These are phyloP conservation scores for Lactifluus piperatus DNA, from an alignment of 768 basidiomycete genomes.

Conservation along the genomic window DNA sequence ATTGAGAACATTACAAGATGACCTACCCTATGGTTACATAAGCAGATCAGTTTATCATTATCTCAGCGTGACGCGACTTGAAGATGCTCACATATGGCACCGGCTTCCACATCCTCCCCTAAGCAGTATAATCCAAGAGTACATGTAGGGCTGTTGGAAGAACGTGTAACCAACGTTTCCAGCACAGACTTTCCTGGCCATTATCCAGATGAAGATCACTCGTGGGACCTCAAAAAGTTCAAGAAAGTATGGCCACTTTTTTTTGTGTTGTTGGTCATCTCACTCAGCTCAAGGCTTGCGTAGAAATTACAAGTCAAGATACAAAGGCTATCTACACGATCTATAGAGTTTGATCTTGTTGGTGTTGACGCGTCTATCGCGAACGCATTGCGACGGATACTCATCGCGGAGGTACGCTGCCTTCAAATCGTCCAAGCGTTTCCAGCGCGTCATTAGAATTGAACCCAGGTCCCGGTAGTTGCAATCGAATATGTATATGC, in stretches of 20 bases:
- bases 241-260: slow-evolving; percentile 60
- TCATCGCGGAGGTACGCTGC: slow-evolving; percentile 82
- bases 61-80: no score
- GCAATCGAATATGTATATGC: slow-evolving; percentile 87
- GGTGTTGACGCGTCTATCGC: slow-evolving; percentile 95
- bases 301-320: slow-evolving; percentile 70
- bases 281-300: slow-evolving; percentile 27
- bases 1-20: no score
- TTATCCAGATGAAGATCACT: slow-evolving; percentile 73
- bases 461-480: slow-evolving; percentile 72
- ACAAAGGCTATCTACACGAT: slow-evolving; percentile 69
- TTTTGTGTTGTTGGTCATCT: background rate
- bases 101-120: background rate
- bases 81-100: background rate
- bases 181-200: slow-evolving; percentile 90
- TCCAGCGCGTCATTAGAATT: background rate
- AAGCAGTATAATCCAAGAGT: slow-evolving; percentile 34
- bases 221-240: slow-evolving; percentile 74
- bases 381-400: slow-evolving; percentile 85
- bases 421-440: background rate
- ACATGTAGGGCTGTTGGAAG: slow-evolving; percentile 61
- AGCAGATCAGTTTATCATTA: no score
- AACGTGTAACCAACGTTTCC: slow-evolving; percentile 70
- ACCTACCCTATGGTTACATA: no score
- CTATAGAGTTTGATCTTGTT: slow-evolving; percentile 90